phyloP scores from a whole-genome alignment of 2,329 filamentous ascomycete species.

The Fusarium sp. region DNA sequence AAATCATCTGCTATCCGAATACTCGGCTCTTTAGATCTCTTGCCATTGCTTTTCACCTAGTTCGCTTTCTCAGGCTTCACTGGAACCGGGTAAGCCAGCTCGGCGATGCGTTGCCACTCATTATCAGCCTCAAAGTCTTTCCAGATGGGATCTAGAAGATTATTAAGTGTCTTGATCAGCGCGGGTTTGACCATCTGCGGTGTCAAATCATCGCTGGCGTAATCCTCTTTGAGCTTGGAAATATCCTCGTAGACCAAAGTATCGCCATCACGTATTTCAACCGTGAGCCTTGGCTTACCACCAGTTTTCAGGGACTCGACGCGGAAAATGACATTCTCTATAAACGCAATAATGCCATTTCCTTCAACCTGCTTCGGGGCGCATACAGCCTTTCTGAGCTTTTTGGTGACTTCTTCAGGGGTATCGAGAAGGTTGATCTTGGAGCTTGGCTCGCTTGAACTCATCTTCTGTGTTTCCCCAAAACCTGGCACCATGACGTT shows the following conservation, averaged over 20 bases:
- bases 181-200: not conserved
- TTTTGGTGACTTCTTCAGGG: not conserved
- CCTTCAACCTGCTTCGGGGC: not conserved
- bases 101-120: not conserved
- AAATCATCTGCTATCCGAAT: too few species aligned
- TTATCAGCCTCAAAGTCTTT: not conserved
- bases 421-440: not conserved
- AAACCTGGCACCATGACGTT: not conserved
- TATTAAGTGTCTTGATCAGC: fast-evolving
- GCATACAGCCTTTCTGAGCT: not conserved
- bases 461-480: not conserved
- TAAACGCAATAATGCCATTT: not conserved
- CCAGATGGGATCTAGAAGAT: not conserved
- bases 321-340: not conserved
- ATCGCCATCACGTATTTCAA: not conserved
- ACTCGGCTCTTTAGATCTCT: too few species aligned
- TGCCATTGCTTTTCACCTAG: too few species aligned
- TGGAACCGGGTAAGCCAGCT: too few species aligned
- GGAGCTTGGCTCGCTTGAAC: not conserved
- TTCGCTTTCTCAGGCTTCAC: too few species aligned
- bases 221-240: not conserved
- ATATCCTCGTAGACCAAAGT: not conserved
- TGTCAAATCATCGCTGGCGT: not conserved
- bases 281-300: not conserved
- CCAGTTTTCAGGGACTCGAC: not conserved